Evolutionary conservation across 345 rosid species (phyloP).

Genomic region (Moricandia moricandioides): DNA sequence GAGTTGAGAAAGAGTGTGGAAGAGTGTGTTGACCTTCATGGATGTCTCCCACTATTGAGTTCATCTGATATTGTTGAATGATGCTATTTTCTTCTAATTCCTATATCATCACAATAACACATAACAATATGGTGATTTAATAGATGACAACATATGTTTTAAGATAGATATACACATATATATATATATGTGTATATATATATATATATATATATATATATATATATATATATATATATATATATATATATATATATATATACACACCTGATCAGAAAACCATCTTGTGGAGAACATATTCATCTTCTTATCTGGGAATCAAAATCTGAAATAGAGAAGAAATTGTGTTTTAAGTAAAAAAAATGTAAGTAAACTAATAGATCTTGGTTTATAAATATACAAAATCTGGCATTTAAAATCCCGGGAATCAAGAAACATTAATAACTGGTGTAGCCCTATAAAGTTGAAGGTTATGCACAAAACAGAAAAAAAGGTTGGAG

Average conservation of each 20-base stretch:
- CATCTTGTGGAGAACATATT: constrained; percentile 43
- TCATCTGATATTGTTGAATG: constrained; percentile 25
- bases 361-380: background rate
- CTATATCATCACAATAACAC: constrained; percentile 6
- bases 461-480: background rate
- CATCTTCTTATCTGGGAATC: constrained; percentile 23
- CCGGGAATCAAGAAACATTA: constrained; percentile 5
- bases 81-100: constrained; percentile 32
- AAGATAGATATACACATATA: background rate
- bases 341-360: background rate
- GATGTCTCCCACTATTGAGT: constrained; percentile 18
- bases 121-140: background rate
- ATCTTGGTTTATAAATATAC: background rate
- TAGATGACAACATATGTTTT: background rate
- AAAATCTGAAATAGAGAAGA: constrained; percentile 11
- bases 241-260: background rate
- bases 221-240: no score
- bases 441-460: constrained; percentile 4
- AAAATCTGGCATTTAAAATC: background rate
- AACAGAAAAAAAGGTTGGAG: background rate
- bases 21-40: constrained; percentile 12
- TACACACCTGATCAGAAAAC: constrained; percentile 46
- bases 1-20: constrained; percentile 23
- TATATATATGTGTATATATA: no score
- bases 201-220: no score